Conservation (phyloP, 768 basidiomycete species). For the Chalciporus pseudorubinellus region DNA sequence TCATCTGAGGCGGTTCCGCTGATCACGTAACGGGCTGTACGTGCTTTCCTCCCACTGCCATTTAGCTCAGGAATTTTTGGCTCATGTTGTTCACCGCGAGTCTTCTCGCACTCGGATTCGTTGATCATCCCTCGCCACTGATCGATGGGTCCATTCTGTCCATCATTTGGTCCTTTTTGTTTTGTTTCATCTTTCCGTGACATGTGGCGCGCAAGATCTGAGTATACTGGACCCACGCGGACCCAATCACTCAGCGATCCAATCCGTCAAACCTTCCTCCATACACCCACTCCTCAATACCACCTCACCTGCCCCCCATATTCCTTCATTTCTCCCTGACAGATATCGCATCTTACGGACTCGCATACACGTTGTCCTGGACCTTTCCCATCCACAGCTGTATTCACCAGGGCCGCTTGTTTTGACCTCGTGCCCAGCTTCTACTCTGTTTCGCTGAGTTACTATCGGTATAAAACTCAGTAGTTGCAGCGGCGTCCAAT, state of each 20-base stretch:
- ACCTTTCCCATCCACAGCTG: constrained; percentile 26
- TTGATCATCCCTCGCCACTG: constrained; percentile 12
- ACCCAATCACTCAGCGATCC: constrained; percentile 29
- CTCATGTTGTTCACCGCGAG: constrained; percentile 11
- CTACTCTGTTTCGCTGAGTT: constrained; percentile 40
- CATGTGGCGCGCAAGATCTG: constrained; percentile 20
- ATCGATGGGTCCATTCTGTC: constrained; percentile 14
- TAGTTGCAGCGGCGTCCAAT: constrained; percentile 37
- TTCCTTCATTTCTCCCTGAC: constrained; percentile 12
- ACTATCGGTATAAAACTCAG: constrained; percentile 40
- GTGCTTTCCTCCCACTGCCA: constrained; percentile 17
- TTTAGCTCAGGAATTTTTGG: constrained; percentile 17
- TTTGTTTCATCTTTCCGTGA: constrained; percentile 11
- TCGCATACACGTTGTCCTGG: constrained; percentile 12
- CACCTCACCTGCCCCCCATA: constrained; percentile 7
- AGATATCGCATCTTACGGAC: constrained; percentile 14
- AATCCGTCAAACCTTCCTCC: constrained; percentile 7
- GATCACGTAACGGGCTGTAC: constrained; percentile 31
- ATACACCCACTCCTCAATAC: constrained; percentile 3
- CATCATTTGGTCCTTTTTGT: constrained; percentile 8
- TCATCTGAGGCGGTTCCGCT: constrained; percentile 23
- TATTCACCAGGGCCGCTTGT: constrained; percentile 32
- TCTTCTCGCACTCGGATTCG: constrained; percentile 20
- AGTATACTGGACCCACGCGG: constrained; percentile 23
- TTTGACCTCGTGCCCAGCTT: constrained; percentile 37